Conservation (phyloP, 768 basidiomycete genomes). For the Pleurotus salmoneostramineus region DNA sequence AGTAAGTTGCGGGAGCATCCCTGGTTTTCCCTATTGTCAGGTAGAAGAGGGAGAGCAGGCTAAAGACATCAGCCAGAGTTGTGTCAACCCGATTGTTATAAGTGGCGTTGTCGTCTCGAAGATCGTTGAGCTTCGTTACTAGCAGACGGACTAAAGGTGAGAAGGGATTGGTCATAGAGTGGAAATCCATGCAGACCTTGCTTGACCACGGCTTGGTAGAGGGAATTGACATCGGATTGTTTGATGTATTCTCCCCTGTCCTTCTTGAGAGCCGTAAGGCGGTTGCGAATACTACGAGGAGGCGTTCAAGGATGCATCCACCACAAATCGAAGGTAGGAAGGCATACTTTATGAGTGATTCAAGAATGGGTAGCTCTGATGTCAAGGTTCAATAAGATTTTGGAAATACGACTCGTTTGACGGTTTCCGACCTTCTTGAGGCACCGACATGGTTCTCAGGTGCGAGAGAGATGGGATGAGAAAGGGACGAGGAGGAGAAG, state of each 20-base stretch:
- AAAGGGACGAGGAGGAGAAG: background rate
- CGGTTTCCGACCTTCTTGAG: constrained; percentile 68
- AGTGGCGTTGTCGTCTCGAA: constrained; percentile 72
- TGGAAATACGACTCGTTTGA: constrained; percentile 10
- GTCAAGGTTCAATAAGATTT: constrained; percentile 19
- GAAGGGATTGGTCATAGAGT: background rate
- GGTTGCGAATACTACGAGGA: constrained; percentile 78
- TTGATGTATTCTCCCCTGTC: constrained; percentile 91
- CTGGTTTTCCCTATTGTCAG: constrained; percentile 95
- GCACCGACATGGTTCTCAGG: constrained; percentile 56
- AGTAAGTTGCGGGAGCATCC: constrained; percentile 93
- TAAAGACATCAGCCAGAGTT: constrained; percentile 93
- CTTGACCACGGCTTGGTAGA: constrained; percentile 91
- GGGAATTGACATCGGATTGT: constrained; percentile 85
- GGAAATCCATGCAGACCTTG: constrained; percentile 57
- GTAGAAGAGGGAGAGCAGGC: constrained; percentile 93
- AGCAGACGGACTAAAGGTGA: constrained; percentile 2
- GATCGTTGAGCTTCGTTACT: constrained; percentile 91
- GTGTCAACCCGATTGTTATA: constrained; percentile 93
- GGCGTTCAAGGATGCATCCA: constrained; percentile 11
- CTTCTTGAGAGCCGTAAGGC: constrained; percentile 92
- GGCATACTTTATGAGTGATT: constrained; percentile 84
- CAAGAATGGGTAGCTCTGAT: constrained; percentile 88
- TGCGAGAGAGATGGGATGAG: background rate
- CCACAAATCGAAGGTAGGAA: too few relatives aligned